Conservation (phyloP, 306 rosid genomes). For the Vigna nakashimae region DNA sequence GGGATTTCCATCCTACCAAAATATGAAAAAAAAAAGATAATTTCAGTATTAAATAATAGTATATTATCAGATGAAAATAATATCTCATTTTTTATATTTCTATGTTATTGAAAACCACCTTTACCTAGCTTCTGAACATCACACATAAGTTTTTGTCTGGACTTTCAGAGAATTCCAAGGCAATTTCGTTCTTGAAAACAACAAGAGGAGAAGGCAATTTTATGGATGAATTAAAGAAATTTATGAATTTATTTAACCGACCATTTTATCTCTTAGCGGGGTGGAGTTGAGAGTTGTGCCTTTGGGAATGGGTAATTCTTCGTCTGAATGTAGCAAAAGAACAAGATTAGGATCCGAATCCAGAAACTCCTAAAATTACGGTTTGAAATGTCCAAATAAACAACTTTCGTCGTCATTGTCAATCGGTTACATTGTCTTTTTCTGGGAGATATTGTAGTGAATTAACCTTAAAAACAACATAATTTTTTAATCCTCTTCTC, state of each 20-base stretch:
- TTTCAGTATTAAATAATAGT: not conserved
- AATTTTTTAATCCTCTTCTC: slow-evolving; percentile 10
- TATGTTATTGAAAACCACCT: slow-evolving; percentile 19
- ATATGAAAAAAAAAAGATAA: not conserved
- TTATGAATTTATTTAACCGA: slow-evolving; percentile 54
- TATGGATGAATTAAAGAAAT: slow-evolving; percentile 36
- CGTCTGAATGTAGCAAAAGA: not conserved
- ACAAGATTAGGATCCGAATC: slow-evolving; percentile 1
- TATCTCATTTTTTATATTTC: not conserved
- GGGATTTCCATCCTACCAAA: not conserved
- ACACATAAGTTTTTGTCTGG: slow-evolving; percentile 37
- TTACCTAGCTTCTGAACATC: slow-evolving; percentile 1
- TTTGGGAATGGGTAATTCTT: slow-evolving; percentile 2
- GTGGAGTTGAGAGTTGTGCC: not conserved
- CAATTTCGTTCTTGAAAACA: slow-evolving; percentile 30
- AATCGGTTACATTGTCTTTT: slow-evolving; percentile 14
- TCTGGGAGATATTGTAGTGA: not conserved
- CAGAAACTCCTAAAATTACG: slow-evolving; percentile 50
- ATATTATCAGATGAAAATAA: no score
- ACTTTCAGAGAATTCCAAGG: slow-evolving; percentile 37
- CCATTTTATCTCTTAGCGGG: slow-evolving; percentile 51
- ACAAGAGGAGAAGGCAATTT: slow-evolving; percentile 35
- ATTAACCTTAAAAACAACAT: slow-evolving; percentile 8
- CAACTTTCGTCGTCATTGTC: slow-evolving; percentile 37
- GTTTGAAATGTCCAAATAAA: slow-evolving; percentile 44